These are phyloP conservation scores for Termitomyces sp. DNA, from an alignment of 768 basidiomycete species.

Conservation along the genomic window DNA sequence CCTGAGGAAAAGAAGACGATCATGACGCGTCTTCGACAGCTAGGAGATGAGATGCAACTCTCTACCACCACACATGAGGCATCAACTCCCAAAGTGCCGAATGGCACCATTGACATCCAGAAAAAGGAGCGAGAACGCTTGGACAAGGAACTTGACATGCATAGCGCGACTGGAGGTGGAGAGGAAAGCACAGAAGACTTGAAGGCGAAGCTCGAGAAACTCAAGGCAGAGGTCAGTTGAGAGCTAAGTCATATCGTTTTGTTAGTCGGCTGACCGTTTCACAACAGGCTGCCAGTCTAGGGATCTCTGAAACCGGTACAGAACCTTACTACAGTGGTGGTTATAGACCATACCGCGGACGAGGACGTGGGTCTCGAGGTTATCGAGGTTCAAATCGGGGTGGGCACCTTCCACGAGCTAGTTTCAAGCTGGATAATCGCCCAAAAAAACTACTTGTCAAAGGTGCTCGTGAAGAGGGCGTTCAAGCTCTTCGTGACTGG, in stretches of 20 bases:
- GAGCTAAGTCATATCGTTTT: background rate
- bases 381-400: slow-evolving; percentile 64
- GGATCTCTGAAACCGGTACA: slow-evolving; percentile 50
- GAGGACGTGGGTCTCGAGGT: slow-evolving; percentile 54
- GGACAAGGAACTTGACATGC: slow-evolving; percentile 81
- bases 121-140: slow-evolving; percentile 58
- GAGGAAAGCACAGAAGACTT: slow-evolving; percentile 60
- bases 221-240: slow-evolving; percentile 69
- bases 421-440: slow-evolving; percentile 89
- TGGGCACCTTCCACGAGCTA: slow-evolving; percentile 52
- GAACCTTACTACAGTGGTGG: slow-evolving; percentile 30
- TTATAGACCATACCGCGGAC: slow-evolving; percentile 69
- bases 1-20: slow-evolving; percentile 75
- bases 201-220: slow-evolving; percentile 67
- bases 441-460: slow-evolving; percentile 77
- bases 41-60: slow-evolving; percentile 75
- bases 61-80: slow-evolving; percentile 23
- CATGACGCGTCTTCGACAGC: slow-evolving; percentile 66
- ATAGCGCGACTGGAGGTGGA: slow-evolving; percentile 37
- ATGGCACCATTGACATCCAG: slow-evolving; percentile 37
- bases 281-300: slow-evolving; percentile 66
- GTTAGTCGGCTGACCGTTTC: background rate
- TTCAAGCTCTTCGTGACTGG: slow-evolving; percentile 72
- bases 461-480: slow-evolving; percentile 45
- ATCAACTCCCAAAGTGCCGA: slow-evolving; percentile 18